Evolutionary conservation across 2,329 filamentous ascomycete species (phyloP), one percentile per base, ranked within the genome.

Genomic region (Colletotrichum viniferum): DNA sequence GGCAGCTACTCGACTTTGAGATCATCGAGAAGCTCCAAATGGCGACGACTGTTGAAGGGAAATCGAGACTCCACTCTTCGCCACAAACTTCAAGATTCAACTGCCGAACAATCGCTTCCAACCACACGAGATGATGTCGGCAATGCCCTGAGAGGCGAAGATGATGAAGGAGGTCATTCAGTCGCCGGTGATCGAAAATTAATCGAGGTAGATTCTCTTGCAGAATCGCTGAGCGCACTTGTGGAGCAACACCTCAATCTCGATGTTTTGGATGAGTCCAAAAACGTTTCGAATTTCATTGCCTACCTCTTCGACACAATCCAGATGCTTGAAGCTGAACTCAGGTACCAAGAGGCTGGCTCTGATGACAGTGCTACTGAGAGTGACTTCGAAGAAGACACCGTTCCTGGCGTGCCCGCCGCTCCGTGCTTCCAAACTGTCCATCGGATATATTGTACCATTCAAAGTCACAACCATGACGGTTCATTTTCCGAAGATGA

Each of bases 321-420:
- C 0, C 38, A 48, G 38, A n/a, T 21, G 3, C 2, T 48, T 3
- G 38, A 48, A n/a, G 38, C 38, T 4, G 18, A 48, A n/a, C 3
- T 48, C 18, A 48, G 4, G 0, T 48, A 48, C 18, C 0, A 12
- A 6, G 1, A 48, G 0, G 38, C 38, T 0, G 18, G 2, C 3
- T 48, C 38, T 1, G 18, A 43, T 0, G 6, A 3, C 9, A 4
- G 0, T 1, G 9, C 4, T 9, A 48, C 18, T 0, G 38, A 6
- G 1, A n/a, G 38, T 12, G 38, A 43, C 3, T 43, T 0, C 3
- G 38, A n/a, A 4, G 18, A 10, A n/a, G 38, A 6, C 2, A n/a
- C 3, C 18, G 9, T 0, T 3, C 8, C 18, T 10, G 3, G 4
- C 0, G 4, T 18, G 0, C 7, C 16, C 3, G 38, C 38, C 5